A percentile compares a stretch with the other conserved stretches of the same genome.
phyloP scores from a whole-genome alignment of 2,329 filamentous ascomycete genomes.

The Acarospora socialis region DNA sequence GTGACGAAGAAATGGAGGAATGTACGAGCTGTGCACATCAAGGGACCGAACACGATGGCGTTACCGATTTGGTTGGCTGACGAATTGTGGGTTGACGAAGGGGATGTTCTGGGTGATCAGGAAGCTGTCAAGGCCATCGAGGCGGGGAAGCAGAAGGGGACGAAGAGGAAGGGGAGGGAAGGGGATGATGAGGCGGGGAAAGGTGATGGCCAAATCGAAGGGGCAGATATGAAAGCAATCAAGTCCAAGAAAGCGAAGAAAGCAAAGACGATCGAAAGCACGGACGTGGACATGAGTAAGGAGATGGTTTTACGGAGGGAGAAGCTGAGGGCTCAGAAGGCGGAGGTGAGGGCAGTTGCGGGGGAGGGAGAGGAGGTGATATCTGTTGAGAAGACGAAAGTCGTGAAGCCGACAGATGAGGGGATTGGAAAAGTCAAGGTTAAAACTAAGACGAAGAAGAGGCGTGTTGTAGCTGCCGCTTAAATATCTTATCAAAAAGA shows the following conservation, averaged over 20 bases:
- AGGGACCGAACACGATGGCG: slow-evolving; percentile 74
- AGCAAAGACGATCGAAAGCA: slow-evolving; percentile 14
- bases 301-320: slow-evolving; percentile 23
- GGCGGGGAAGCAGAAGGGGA: slow-evolving; percentile 33
- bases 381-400: neutral
- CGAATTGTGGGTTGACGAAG: slow-evolving; percentile 74
- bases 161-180: slow-evolving; percentile 3
- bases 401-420: neutral
- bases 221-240: slow-evolving; percentile 1
- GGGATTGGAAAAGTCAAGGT: neutral
- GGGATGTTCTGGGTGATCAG: slow-evolving; percentile 50
- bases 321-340: slow-evolving; percentile 24
- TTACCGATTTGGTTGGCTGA: slow-evolving; percentile 90
- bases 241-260: slow-evolving; percentile 4
- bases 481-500: neutral
- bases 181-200: slow-evolving; percentile 15
- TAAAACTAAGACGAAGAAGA: slow-evolving; percentile 11
- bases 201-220: neutral
- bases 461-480: neutral
- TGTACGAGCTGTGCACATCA: slow-evolving; percentile 73
- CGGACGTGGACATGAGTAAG: slow-evolving; percentile 22
- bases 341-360: slow-evolving; percentile 14
- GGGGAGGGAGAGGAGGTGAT: neutral
- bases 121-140: slow-evolving; percentile 21
- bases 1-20: slow-evolving; percentile 81